These are phyloP conservation scores for Aquilaria yunnanensis DNA, from an alignment of 345 rosid species.

Conservation along the genomic window DNA sequence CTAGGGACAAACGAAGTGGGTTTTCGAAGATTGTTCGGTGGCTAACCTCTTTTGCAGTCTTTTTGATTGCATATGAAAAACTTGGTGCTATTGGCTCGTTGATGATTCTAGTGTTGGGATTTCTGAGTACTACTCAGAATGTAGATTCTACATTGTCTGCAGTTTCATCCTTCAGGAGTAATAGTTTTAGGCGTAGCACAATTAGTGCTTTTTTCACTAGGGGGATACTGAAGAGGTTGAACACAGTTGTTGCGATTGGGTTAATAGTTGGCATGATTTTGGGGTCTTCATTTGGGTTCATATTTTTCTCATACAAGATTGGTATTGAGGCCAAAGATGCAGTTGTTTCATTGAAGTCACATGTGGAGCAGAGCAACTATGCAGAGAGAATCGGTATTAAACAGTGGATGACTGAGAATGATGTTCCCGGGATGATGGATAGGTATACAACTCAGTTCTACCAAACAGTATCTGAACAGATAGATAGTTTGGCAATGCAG, in stretches of 20 bases:
- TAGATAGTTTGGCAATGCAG: constrained; percentile 81
- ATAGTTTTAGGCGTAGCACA: constrained; percentile 51
- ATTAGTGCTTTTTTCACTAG: constrained; percentile 71
- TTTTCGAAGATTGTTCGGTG: constrained; percentile 67
- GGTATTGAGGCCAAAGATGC: constrained; percentile 95
- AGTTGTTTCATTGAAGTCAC: constrained; percentile 68
- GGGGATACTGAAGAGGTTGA: constrained; percentile 63
- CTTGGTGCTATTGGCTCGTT: constrained; percentile 67
- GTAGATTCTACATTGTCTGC: constrained; percentile 65
- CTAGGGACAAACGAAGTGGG: constrained; percentile 39
- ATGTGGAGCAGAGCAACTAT: constrained; percentile 80
- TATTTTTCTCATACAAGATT: constrained; percentile 87
- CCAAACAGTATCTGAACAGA: constrained; percentile 63
- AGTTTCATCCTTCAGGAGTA: constrained; percentile 56
- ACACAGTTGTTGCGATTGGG: constrained; percentile 79
- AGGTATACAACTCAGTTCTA: constrained; percentile 61
- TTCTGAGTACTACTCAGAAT: constrained; percentile 32
- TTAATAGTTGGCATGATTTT: constrained; percentile 77
- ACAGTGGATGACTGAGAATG: constrained; percentile 94
- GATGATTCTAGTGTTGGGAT: constrained; percentile 56
- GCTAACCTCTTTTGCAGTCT: constrained; percentile 75
- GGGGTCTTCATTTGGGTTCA: constrained; percentile 55
- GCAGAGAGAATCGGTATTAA: constrained; percentile 81
- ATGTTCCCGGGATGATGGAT: constrained; percentile 85
- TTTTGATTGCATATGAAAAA: constrained; percentile 72